A percentile compares a stretch with the other conserved stretches of the same genome.
Conservation (phyloP, 208 protist genomes). For the Trypanosoma conorhini region DNA sequence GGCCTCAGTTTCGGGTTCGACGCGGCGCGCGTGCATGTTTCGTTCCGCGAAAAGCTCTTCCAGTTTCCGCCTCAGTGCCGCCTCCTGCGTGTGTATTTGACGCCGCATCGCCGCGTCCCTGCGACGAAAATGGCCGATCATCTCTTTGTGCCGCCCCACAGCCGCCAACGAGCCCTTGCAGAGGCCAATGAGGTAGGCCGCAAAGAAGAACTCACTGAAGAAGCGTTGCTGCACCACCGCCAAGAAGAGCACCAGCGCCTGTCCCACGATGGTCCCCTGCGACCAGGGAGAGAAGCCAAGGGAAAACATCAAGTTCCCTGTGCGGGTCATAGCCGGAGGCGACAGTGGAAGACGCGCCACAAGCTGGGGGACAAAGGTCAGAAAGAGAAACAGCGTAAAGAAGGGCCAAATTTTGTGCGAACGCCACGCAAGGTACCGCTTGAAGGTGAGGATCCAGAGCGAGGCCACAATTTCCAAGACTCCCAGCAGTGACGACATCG, state of each 20-base stretch:
- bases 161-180: slow-evolving; percentile 16
- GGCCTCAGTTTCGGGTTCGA: not conserved
- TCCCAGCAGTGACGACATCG: slow-evolving; percentile 28
- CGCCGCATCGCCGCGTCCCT: not conserved
- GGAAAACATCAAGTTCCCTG: slow-evolving; percentile 4
- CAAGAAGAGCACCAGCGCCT: slow-evolving; percentile 19
- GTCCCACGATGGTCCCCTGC: slow-evolving; percentile 1
- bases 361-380: slow-evolving; percentile 25
- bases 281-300: slow-evolving; percentile 25
- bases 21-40: not conserved
- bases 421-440: slow-evolving; percentile 22
- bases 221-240: slow-evolving; percentile 29
- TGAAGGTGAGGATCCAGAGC: slow-evolving; percentile 21
- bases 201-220: slow-evolving; percentile 38
- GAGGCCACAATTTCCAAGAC: slow-evolving; percentile 18
- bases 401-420: slow-evolving; percentile 27
- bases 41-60: slow-evolving; percentile 19
- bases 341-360: slow-evolving; percentile 16
- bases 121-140: slow-evolving; percentile 16
- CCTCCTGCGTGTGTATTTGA: slow-evolving; percentile 15
- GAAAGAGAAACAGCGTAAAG: slow-evolving; percentile 13
- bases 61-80: slow-evolving; percentile 23
- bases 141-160: slow-evolving; percentile 7
- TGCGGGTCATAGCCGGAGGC: not conserved
- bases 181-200: slow-evolving; percentile 23